Percentiles rank a stretch among this genome's conserved stretches.
phyloP scores from a whole-genome alignment of 2,329 filamentous ascomycete genomes.

The Furcasterigmium furcatum region DNA sequence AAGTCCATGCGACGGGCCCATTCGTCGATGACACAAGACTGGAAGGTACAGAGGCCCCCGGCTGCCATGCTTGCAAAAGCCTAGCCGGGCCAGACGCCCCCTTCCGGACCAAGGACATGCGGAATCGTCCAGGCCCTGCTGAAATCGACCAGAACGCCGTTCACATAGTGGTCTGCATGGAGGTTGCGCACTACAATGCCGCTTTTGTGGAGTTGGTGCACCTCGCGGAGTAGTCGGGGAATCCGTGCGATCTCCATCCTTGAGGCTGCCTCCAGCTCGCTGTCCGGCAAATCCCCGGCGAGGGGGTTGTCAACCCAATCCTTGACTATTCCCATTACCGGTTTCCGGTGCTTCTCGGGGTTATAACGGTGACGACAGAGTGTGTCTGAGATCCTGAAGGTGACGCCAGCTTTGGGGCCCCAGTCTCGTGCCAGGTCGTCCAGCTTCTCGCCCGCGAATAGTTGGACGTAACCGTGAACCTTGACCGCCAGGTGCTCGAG shows the following conservation, averaged over 20 bases:
- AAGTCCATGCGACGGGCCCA: too few relatives aligned
- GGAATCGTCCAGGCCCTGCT: slow-evolving; percentile 1
- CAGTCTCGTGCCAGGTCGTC: too few relatives aligned
- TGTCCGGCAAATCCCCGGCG: too few relatives aligned
- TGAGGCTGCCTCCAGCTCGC: too few relatives aligned
- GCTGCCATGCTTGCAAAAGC: not conserved
- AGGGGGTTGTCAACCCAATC: not conserved
- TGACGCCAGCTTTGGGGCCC: not conserved
- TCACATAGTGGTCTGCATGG: not conserved
- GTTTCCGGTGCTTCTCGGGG: not conserved
- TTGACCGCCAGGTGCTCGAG: not conserved
- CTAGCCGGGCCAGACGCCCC: not conserved
- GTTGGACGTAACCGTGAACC: not conserved
- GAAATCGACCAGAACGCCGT: not conserved
- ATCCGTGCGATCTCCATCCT: not conserved
- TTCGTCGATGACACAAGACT: not conserved
- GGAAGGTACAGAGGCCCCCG: not conserved
- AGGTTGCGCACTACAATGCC: not conserved
- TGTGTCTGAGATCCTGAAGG: not conserved
- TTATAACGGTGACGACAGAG: too few relatives aligned
- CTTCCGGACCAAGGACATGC: not conserved
- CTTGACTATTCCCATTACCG: not conserved
- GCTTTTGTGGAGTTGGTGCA: not conserved
- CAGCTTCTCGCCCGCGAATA: not conserved
- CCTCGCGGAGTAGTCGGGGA: not conserved